Base-by-base conservation (phyloP, 2,329 filamentous ascomycete genomes). In the Phoma sp. region DNA sequence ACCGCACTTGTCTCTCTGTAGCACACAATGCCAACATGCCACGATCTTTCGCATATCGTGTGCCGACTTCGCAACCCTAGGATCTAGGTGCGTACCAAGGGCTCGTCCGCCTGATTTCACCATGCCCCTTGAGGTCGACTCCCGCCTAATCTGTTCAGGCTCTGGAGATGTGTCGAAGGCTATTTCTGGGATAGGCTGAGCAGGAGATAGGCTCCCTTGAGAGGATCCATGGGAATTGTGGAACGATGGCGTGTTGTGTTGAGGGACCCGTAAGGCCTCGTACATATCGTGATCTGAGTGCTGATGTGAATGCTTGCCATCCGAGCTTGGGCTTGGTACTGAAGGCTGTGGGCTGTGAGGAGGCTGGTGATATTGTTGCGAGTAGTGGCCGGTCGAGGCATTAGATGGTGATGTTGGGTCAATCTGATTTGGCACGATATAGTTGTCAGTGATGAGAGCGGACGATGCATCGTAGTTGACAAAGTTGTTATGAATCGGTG, bases 21-120 rank as follows among this genome's bases (percentile, higher is more conserved):
- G 67, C 4, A 74, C 75, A 54, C 79, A 81, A 25, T 77, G 73
- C 79, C 79, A 81, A 52, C 79, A 81, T 8, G 78, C 77, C 22
- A 75, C 75, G 7, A 75, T 71, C 47, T 78, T 77, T 11, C 79
- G 76, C 78, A 80, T 79, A 36, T 74, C 70, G 43, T 76, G 73
- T 37, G 75, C 78, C 46, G 75, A 73, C 55, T 75, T 74, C 14
- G 74, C 74, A 32, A 72, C 72, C 9, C 66, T 74, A 37, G 61
- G 70, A 40, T 67, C 63, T 43, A 72, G 66, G 59, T 69, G 74
- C 9, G 72, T 74, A 47, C 75, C 75, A 10, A 78, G 67, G 24
- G 71, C 68, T 55, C 72, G 67, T 30, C 74, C 73, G 38, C 72
- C 75, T 39, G 71, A 68, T 42, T 77, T 71, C 35, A 53, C 55